phyloP scores from a whole-genome alignment of 2,329 filamentous ascomycete species.

The Drechslerella dactyloides region DNA sequence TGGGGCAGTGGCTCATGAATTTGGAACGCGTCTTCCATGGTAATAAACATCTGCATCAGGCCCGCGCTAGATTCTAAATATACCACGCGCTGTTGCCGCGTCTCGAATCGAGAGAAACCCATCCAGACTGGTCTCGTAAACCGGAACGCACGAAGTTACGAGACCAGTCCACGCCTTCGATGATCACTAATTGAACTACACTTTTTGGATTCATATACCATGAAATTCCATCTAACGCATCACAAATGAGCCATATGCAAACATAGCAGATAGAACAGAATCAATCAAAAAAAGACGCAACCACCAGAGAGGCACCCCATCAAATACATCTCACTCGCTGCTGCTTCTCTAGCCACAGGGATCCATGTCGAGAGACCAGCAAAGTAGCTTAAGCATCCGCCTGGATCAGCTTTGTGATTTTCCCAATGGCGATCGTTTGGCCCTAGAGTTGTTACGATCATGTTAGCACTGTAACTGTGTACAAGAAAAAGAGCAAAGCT shows the following conservation, averaged over 20 bases:
- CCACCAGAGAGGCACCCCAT: too few relatives aligned
- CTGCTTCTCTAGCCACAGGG: too few relatives aligned
- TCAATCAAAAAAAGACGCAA: not conserved
- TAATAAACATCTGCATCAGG: too few relatives aligned
- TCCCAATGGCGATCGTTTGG: constrained; percentile 99
- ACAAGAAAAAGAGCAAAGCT: constrained; percentile 54
- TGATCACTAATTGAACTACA: constrained; percentile 6
- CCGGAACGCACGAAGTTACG: too few relatives aligned
- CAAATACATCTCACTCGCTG: constrained; percentile 4
- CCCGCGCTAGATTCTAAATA: too few relatives aligned
- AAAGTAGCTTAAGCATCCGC: constrained; percentile 30
- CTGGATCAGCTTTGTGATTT: constrained; percentile 86
- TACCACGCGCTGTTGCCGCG: too few relatives aligned
- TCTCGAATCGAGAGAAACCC: too few relatives aligned
- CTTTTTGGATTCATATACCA: constrained; percentile 1
- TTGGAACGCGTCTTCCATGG: not conserved
- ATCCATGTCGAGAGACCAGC: not conserved
- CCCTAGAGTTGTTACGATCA: too few relatives aligned
- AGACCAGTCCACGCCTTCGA: too few relatives aligned
- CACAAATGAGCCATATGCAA: constrained; percentile 29
- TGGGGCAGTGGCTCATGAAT: constrained; percentile 51
- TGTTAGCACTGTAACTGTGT: constrained; percentile 44
- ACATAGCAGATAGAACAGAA: not conserved
- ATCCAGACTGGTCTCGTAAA: too few relatives aligned
- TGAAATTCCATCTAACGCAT: constrained; percentile 47